Base-by-base conservation (phyloP, 495 filamentous ascomycete genomes). In the Penicillium alfredii region DNA sequence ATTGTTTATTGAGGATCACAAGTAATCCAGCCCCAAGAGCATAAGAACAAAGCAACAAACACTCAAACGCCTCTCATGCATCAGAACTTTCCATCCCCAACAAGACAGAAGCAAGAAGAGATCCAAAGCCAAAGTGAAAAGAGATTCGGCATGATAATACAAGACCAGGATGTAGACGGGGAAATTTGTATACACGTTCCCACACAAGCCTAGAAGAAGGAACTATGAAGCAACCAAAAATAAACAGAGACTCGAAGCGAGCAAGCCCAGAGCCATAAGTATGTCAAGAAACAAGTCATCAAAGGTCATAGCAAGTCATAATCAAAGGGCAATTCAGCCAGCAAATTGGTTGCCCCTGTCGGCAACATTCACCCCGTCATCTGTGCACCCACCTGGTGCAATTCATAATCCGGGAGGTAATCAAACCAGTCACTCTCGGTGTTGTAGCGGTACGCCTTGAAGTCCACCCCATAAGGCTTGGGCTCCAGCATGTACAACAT, bases 391-490 rank as follows among this genome's bases (percentile, higher is more conserved):
- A 81, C 74, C 51, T 70, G 73, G 40, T 69, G 66, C 24, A 88
- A 68, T 60, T 83, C 73, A 56, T 86, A 95, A 37, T 86, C 68
- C 4, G 81, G 85, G 21, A 86, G 61, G 47, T 86, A 74, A 40
- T 94, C 80, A 48, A 98, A 98, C 78, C 80, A 86, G 33, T 81
- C 80, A 13, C 51, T 74, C 13, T 69, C 64, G 22, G 80, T 67
- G 51, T 96, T 86, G 64, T 95, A 96, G 31, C 76, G 73, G 64
- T 94, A 97, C 1, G 88, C 90, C 56, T 87, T 87, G 60, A 96
- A 96, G 30, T 93, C 92, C 38, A 95, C 89, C 0, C 92, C 92
- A 49, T 98, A 98, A 3, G 92, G 92, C 70, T 95, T 97, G 41
- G 92, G 92, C 56, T 98, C 90, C 33, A 98, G 77, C 51, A 85